Conservation (phyloP, 768 basidiomycete species). For the Sistotremastrum niveocremeum region DNA sequence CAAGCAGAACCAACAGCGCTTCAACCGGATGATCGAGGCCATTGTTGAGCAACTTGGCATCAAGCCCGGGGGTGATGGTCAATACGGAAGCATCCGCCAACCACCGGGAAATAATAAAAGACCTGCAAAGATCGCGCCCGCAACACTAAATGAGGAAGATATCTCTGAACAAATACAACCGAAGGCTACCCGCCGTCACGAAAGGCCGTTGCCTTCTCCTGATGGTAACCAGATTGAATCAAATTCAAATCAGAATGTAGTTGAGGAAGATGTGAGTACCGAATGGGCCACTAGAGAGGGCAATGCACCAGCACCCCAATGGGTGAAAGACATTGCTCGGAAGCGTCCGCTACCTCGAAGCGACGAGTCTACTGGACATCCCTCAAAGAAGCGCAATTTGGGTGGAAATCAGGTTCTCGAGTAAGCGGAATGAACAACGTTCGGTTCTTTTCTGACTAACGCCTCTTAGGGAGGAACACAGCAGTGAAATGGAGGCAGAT, state of each 20-base stretch:
- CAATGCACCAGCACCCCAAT: conserved; percentile 45
- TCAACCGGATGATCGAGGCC: conserved; percentile 48
- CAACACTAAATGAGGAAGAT: background rate
- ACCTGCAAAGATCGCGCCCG: conserved; percentile 26
- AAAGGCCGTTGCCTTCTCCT: background rate
- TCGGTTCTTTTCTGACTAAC: background rate
- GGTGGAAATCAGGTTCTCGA: no score
- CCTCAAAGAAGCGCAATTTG: no score
- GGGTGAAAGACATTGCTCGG: conserved; percentile 35
- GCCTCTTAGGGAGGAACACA: background rate
- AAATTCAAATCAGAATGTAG: conserved; percentile 32
- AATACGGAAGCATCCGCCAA: conserved; percentile 70
- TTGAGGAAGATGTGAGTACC: conserved; percentile 30
- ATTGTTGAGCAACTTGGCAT: conserved; percentile 65
- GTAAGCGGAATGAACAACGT: no score
- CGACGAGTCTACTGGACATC: no score
- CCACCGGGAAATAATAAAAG: conserved; percentile 56
- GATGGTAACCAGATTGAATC: no score
- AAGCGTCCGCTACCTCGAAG: no score
- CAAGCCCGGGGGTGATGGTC: conserved; percentile 59
- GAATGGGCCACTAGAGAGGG: conserved; percentile 62
- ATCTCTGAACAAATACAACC: background rate
- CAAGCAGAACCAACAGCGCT: conserved; percentile 63
- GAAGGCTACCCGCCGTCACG: background rate
- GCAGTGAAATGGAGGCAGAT: background rate